phyloP scores from a whole-genome alignment of 139 green algal genomes.

The Tetratostichococcus sp. region DNA sequence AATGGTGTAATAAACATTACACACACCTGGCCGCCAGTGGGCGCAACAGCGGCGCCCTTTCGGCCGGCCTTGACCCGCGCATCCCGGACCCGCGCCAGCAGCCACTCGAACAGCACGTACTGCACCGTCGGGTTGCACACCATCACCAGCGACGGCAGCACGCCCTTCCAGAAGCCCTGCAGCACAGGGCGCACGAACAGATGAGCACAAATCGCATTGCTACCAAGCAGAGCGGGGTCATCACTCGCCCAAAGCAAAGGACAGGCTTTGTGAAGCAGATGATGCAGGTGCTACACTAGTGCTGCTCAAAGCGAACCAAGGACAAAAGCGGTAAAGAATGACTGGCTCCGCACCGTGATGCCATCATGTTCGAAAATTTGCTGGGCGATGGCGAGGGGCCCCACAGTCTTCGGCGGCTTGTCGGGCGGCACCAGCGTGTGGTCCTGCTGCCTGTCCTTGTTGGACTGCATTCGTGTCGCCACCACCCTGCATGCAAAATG shows the following conservation, averaged over 20 bases:
- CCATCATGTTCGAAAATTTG: slow-evolving; percentile 50
- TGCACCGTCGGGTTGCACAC: slow-evolving; percentile 83
- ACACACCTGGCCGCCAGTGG: neutral
- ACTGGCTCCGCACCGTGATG: slow-evolving; percentile 10
- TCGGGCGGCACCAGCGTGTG: neutral
- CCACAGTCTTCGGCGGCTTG: neutral
- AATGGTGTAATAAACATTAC: too few species aligned
- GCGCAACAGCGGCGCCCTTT: neutral
- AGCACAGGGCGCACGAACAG: neutral
- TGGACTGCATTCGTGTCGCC: slow-evolving; percentile 80
- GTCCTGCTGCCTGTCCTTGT: neutral
- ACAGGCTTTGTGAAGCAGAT: too few species aligned
- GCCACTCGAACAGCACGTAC: slow-evolving; percentile 84
- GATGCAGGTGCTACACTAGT: too few species aligned
- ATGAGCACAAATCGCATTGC: too few species aligned
- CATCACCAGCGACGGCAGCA: slow-evolving; percentile 82
- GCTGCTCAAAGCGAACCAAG: too few species aligned
- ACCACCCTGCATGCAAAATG: slow-evolving; percentile 40
- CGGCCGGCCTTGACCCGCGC: slow-evolving; percentile 1
- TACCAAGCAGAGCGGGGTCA: too few species aligned
- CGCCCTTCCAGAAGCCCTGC: slow-evolving; percentile 80
- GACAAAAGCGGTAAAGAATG: neutral
- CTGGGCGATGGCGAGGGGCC: slow-evolving; percentile 18
- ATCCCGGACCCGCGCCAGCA: slow-evolving; percentile 29
- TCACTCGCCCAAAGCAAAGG: too few species aligned